Conservation (phyloP, 2,329 filamentous ascomycete species). For the Simplicillium sp. region DNA sequence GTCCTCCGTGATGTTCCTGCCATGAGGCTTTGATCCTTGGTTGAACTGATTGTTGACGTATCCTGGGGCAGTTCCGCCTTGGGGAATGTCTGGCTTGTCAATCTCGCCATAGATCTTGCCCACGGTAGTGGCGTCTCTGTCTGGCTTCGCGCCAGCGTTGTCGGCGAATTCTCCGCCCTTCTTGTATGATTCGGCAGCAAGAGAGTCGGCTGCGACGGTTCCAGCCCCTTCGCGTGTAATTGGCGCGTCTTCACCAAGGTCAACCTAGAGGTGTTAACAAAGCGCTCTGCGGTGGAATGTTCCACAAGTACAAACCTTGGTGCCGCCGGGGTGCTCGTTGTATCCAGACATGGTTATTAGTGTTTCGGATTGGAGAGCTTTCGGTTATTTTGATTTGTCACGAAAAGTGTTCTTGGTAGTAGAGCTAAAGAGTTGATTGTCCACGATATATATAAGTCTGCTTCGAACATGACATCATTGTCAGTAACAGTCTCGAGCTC, state of each 20-base stretch:
- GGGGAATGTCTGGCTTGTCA: not conserved
- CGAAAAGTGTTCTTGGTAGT: no score
- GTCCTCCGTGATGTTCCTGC: constrained; percentile 31
- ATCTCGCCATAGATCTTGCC: constrained; percentile 4
- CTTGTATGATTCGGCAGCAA: constrained; percentile 63
- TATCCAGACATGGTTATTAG: constrained; percentile 1
- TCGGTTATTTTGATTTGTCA: no score
- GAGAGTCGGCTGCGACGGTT: constrained; percentile 55
- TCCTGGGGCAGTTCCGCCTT: constrained; percentile 22
- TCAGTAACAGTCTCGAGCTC: no score
- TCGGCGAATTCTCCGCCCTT: constrained; percentile 49
- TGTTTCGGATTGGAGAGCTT: no score
- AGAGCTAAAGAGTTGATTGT: no score
- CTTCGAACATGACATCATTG: no score
- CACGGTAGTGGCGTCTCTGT: constrained; percentile 9
- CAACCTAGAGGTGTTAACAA: constrained; percentile 28
- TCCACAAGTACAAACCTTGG: not conserved
- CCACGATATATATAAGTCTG: no score
- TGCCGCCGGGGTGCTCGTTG: not conserved
- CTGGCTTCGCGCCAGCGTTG: constrained; percentile 39
- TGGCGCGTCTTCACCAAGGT: constrained; percentile 36
- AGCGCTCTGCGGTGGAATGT: not conserved
- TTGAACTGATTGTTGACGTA: constrained; percentile 26
- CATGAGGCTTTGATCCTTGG: constrained; percentile 26
- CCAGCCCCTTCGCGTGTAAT: constrained; percentile 53